phyloP scores from a whole-genome alignment of 139 green algal species.

The Chlorella sp. region DNA sequence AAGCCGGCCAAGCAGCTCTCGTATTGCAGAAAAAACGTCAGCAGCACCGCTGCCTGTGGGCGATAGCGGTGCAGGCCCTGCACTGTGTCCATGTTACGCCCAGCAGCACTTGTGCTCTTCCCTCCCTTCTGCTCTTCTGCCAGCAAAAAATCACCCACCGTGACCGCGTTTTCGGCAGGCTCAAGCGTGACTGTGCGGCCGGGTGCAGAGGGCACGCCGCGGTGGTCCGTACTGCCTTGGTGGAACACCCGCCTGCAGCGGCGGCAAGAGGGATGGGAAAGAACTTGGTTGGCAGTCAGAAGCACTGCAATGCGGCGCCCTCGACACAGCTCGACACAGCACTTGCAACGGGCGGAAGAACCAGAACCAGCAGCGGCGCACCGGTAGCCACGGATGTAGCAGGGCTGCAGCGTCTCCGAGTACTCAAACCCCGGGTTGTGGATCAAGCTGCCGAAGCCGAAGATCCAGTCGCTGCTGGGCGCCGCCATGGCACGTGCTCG shows the following conservation, averaged over 20 bases:
- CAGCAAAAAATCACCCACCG: constrained; percentile 33
- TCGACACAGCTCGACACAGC: no score
- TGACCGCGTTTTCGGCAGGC: constrained; percentile 29
- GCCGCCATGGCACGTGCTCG: background rate
- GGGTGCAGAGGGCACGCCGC: constrained; percentile 52
- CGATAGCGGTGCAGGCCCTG: no score
- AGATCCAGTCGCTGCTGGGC: constrained; percentile 46
- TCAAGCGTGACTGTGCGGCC: constrained; percentile 80
- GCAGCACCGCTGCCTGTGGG: no score
- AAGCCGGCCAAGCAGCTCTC: no score
- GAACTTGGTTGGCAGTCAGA: no score
- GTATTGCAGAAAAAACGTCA: no score
- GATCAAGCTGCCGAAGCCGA: constrained; percentile 66
- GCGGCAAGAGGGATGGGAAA: background rate
- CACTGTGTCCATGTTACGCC: no score
- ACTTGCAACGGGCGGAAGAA: background rate
- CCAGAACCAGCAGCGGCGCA: background rate
- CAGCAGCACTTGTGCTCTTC: no score
- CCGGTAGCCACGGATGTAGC: constrained; percentile 60
- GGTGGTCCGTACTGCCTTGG: constrained; percentile 58
- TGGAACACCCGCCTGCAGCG: constrained; percentile 55
- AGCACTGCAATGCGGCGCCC: no score
- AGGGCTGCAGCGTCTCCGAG: constrained; percentile 27
- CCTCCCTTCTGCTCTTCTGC: background rate
- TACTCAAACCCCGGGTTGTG: constrained; percentile 55